These are phyloP conservation scores for Suillus occidentalis DNA, from an alignment of 768 basidiomycete genomes.

Conservation along the genomic window DNA sequence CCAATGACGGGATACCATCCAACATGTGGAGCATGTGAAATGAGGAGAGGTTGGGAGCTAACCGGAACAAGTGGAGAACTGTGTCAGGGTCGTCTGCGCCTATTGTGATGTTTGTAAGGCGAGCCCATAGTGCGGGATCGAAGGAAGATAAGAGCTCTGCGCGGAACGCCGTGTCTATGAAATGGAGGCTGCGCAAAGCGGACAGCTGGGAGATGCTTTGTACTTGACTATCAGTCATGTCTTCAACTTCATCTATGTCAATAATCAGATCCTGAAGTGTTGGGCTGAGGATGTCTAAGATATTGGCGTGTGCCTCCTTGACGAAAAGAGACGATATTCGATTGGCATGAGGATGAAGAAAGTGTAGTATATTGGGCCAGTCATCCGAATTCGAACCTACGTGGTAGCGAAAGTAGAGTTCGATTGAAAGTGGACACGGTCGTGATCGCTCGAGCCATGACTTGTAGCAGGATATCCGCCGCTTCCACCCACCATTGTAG, in stretches of 20 bases:
- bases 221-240: too few species aligned
- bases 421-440: constrained; percentile 20
- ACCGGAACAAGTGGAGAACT: constrained; percentile 13
- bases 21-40: constrained; percentile 9
- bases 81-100: neutral
- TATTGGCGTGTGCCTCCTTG: too few species aligned
- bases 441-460: constrained; percentile 13
- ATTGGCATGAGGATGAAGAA: constrained; percentile 19
- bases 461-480: constrained; percentile 13
- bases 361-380: neutral
- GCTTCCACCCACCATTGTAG: too few species aligned
- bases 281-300: constrained; percentile 9
- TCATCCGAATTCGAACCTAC: too few species aligned
- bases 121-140: constrained; percentile 16
- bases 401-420: too few species aligned
- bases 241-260: too few species aligned
- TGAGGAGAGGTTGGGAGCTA: constrained; percentile 19
- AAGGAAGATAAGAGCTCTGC: constrained; percentile 9
- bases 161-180: constrained; percentile 5
- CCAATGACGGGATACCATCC: neutral
- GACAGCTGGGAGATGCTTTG: constrained; percentile 9
- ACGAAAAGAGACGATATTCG: constrained; percentile 7
- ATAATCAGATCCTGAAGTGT: constrained; percentile 16
- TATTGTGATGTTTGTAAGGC: constrained; percentile 17
- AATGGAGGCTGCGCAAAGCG: constrained; percentile 14